Conservation (phyloP, 2,329 filamentous ascomycete species). For the Colletotrichum chlorophyti region DNA sequence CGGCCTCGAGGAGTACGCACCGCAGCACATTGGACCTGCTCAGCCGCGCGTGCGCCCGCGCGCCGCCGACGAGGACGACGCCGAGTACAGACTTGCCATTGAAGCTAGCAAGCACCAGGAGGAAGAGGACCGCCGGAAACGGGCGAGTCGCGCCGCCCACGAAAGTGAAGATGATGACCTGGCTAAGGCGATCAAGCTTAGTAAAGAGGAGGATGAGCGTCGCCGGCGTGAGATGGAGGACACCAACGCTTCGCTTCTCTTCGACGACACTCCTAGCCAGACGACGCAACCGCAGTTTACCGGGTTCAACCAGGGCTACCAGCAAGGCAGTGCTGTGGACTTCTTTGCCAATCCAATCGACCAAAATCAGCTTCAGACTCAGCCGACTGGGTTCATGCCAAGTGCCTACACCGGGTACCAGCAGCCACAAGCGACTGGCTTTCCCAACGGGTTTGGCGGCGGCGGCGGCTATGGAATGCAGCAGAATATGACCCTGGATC, state of each 20-base stretch:
- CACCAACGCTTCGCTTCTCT: conserved; percentile 84
- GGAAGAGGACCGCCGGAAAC: conserved; percentile 83
- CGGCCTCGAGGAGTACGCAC: conserved; percentile 83
- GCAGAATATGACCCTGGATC: conserved; percentile 72
- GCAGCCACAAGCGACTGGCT: conserved; percentile 54
- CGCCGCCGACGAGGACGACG: conserved; percentile 74
- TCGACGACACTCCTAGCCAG: conserved; percentile 74
- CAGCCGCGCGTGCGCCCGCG: conserved; percentile 51
- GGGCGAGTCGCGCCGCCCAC: conserved; percentile 64
- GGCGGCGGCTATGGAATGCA: conserved; percentile 73
- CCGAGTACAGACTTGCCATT: conserved; percentile 88
- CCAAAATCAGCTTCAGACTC: conserved; percentile 74
- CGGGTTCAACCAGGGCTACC: conserved; percentile 95
- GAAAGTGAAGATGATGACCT: conserved; percentile 81
- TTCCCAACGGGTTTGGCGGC: conserved; percentile 67
- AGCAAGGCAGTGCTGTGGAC: conserved; percentile 94
- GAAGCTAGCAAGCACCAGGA: conserved; percentile 96
- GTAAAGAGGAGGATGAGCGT: conserved; percentile 91
- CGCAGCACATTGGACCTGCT: conserved; percentile 45
- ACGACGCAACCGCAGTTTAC: conserved; percentile 74
- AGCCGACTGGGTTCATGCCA: conserved; percentile 76
- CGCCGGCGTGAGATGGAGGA: conserved; percentile 87
- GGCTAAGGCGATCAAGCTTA: conserved; percentile 92
- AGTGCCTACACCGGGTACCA: conserved; percentile 61
- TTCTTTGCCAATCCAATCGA: conserved; percentile 97